A percentile compares a stretch with the other conserved stretches of the same genome.
Evolutionary conservation across 805 yeast species (phyloP).

Genomic region (Candida cerambycidarum): DNA sequence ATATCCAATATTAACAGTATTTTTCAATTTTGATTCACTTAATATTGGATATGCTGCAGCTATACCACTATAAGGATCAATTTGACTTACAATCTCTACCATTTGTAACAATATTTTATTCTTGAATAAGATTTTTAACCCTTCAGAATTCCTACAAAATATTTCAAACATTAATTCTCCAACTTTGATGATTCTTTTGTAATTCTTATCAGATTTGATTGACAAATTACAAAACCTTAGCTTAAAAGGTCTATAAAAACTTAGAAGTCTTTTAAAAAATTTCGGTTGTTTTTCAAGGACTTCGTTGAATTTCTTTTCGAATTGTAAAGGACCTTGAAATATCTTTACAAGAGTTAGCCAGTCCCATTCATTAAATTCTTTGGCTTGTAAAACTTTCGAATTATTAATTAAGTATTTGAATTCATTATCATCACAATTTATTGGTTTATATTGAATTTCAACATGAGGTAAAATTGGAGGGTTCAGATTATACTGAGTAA

Average conservation of each 20-base stretch:
- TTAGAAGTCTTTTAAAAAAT: slow-evolving; percentile 76
- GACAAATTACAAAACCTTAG: slow-evolving; percentile 57
- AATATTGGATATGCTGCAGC: slow-evolving; percentile 73
- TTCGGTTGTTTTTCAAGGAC: slow-evolving; percentile 71
- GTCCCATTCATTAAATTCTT: slow-evolving; percentile 82
- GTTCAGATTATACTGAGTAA: slow-evolving; percentile 12
- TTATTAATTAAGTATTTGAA: slow-evolving; percentile 65
- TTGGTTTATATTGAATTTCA: neutral
- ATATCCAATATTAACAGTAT: slow-evolving; percentile 74
- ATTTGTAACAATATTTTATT: slow-evolving; percentile 85
- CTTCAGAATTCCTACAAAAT: slow-evolving; percentile 61
- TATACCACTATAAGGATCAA: slow-evolving; percentile 78
- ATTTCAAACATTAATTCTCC: slow-evolving; percentile 76
- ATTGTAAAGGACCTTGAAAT: slow-evolving; percentile 80
- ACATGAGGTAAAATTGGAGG: neutral
- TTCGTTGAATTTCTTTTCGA: slow-evolving; percentile 74
- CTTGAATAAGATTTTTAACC: slow-evolving; percentile 62
- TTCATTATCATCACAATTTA: slow-evolving; percentile 56
- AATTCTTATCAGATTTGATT: slow-evolving; percentile 36
- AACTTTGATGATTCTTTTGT: slow-evolving; percentile 60
- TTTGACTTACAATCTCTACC: slow-evolving; percentile 84
- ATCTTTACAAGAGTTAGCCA: slow-evolving; percentile 73
- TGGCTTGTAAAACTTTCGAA: slow-evolving; percentile 73
- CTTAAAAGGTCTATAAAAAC: slow-evolving; percentile 91
- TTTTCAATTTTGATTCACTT: slow-evolving; percentile 54